Evolutionary conservation across 768 basidiomycete genomes (phyloP).

Genomic region (Clathrus columnatus): DNA sequence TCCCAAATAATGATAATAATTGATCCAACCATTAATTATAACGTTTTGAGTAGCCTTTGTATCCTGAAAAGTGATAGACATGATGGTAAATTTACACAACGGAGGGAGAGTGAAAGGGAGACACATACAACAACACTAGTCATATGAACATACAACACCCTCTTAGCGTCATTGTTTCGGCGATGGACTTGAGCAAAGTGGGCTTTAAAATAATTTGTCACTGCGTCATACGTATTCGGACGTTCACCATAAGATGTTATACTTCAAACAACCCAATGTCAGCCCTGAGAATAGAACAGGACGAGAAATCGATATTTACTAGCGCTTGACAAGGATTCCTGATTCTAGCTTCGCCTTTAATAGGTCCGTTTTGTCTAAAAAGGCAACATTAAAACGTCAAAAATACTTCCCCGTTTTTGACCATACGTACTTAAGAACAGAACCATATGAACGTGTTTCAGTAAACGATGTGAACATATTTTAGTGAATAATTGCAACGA

Average conservation of each 20-base stretch:
- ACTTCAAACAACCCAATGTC: slow-evolving; percentile 26
- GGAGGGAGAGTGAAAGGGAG: slow-evolving; percentile 12
- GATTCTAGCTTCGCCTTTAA: slow-evolving; percentile 61
- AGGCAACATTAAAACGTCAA: neutral
- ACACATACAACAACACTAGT: slow-evolving; percentile 64
- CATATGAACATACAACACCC: slow-evolving; percentile 64
- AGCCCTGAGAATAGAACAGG: slow-evolving; percentile 4
- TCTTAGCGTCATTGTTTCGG: slow-evolving; percentile 57
- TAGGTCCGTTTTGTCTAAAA: slow-evolving; percentile 65
- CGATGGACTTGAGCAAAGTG: slow-evolving; percentile 73
- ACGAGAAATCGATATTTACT: slow-evolving; percentile 40
- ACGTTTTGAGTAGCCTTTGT: slow-evolving; percentile 75
- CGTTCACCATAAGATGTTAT: slow-evolving; percentile 73
- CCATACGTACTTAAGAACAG: slow-evolving; percentile 32
- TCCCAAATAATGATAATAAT: neutral
- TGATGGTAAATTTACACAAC: slow-evolving; percentile 4
- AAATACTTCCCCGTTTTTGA: slow-evolving; percentile 7
- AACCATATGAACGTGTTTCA: slow-evolving; percentile 47
- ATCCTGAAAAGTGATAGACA: slow-evolving; percentile 37
- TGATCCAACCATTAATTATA: slow-evolving; percentile 56
- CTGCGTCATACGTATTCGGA: slow-evolving; percentile 60
- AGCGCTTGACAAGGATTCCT: slow-evolving; percentile 64
- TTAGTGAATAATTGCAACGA: slow-evolving; percentile 82
- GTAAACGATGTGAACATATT: slow-evolving; percentile 71
- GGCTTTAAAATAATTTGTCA: slow-evolving; percentile 74